Conservation (phyloP, 345 rosid genomes). For the Eucalyptus curtisii region DNA sequence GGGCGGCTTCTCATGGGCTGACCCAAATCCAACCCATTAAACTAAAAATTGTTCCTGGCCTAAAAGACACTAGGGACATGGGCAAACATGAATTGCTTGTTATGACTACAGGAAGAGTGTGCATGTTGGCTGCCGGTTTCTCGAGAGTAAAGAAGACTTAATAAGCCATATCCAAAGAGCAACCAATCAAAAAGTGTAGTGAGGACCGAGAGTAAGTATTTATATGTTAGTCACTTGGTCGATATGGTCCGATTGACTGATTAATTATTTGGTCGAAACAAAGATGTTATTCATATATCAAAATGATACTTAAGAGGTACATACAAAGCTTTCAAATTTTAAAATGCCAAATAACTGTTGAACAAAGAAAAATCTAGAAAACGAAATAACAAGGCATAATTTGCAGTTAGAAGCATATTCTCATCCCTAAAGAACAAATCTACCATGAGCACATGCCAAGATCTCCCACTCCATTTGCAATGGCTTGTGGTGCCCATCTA, state of each 20-base stretch:
- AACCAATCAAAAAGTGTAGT: neutral
- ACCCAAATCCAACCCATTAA: neutral
- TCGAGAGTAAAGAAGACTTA: neutral
- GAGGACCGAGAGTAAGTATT: neutral
- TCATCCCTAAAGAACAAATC: too few species aligned
- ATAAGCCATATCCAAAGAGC: neutral
- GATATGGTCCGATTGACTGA: neutral
- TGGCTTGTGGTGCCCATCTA: too few species aligned
- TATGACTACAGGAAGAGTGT: neutral
- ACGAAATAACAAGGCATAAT: too few species aligned
- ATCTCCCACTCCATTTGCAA: too few species aligned
- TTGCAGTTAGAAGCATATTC: too few species aligned
- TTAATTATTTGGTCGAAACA: neutral
- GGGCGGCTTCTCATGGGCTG: neutral
- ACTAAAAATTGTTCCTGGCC: neutral
- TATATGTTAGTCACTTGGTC: neutral
- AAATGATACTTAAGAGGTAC: too few species aligned
- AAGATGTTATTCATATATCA: too few species aligned
- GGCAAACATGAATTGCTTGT: neutral
- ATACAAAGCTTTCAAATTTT: too few species aligned
- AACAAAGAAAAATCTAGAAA: too few species aligned
- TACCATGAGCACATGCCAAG: too few species aligned
- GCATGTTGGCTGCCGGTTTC: neutral
- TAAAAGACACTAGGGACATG: neutral
- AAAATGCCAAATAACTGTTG: too few species aligned